These are phyloP conservation scores for Veloporphyrellus conicus DNA, from an alignment of 1,284 basidiomycete species.

Conservation along the genomic window DNA sequence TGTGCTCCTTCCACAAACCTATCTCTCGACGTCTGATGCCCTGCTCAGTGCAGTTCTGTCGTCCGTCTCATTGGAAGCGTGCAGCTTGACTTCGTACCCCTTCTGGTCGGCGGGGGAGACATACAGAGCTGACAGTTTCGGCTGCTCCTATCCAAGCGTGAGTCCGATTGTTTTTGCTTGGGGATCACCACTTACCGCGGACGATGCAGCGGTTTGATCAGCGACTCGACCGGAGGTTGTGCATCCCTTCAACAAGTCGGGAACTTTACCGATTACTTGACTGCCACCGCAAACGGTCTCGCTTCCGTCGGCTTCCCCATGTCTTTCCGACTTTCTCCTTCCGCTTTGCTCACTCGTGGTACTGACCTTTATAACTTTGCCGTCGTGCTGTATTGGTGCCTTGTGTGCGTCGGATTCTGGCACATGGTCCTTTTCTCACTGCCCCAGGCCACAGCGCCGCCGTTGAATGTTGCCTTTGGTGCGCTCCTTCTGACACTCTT, in stretches of 20 bases:
- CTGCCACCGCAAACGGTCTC: conserved; percentile 60
- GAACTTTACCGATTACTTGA: conserved; percentile 67
- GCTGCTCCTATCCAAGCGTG: conserved; percentile 81
- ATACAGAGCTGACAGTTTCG: conserved; percentile 81
- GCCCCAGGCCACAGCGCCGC: conserved; percentile 64
- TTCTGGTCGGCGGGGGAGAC: conserved; percentile 86
- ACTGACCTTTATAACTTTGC: conserved; percentile 66
- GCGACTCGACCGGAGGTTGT: conserved; percentile 69
- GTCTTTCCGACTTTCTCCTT: conserved; percentile 47
- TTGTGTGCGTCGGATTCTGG: conserved; percentile 86
- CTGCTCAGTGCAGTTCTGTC: conserved; percentile 64
- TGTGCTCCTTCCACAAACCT: conserved; percentile 67
- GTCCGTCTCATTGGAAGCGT: conserved; percentile 71
- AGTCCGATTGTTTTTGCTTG: conserved; percentile 28
- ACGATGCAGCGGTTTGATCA: conserved; percentile 58
- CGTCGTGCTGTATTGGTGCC: conserved; percentile 69
- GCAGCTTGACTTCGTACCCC: conserved; percentile 62
- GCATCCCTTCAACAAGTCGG: conserved; percentile 66
- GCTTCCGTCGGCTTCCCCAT: conserved; percentile 71
- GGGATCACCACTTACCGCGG: conserved; percentile 3
- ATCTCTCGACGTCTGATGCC: conserved; percentile 76
- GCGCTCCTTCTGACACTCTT: conserved; percentile 79
- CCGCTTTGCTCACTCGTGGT: conserved; percentile 56
- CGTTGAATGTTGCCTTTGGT: conserved; percentile 64
- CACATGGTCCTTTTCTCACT: conserved; percentile 80